Conservation (phyloP, 2,329 filamentous ascomycete species). For the Botrytis medusae region DNA sequence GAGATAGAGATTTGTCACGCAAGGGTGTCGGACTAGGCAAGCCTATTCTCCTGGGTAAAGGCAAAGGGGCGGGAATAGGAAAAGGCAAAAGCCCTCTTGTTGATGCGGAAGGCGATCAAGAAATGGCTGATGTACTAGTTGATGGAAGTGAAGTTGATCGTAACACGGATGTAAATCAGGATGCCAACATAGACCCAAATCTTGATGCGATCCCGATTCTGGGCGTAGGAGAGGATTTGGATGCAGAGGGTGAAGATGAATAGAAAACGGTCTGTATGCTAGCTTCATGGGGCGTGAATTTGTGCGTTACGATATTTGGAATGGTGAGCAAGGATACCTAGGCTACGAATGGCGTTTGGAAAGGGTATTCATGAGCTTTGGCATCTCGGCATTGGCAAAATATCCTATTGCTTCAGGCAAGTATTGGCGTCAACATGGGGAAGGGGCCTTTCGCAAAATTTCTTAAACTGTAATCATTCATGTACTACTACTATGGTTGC, state of each 20-base stretch:
- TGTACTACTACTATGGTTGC: conserved; percentile 15
- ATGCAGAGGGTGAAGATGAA: conserved; percentile 8
- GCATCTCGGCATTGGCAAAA: conserved; percentile 3
- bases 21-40: conserved; percentile 35
- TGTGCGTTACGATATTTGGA: conserved; percentile 8
- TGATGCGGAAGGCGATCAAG: conserved; percentile 32
- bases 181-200: background rate
- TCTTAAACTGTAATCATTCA: conserved; percentile 17
- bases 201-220: background rate
- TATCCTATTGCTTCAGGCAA: conserved; percentile 11
- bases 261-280: conserved; percentile 5
- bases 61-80: conserved; percentile 25
- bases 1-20: conserved; percentile 28
- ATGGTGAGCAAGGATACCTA: conserved; percentile 12
- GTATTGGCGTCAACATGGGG: conserved; percentile 10
- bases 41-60: conserved; percentile 30
- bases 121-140: conserved; percentile 40
- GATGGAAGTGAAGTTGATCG: conserved; percentile 27
- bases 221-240: background rate
- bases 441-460: background rate
- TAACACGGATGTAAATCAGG: conserved; percentile 8
- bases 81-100: conserved; percentile 28
- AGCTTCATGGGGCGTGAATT: background rate
- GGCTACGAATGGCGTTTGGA: conserved; percentile 17
- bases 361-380: conserved; percentile 2